Evolutionary conservation across 257 asterid genomes (phyloP), one percentile per base, ranked within the genome.

Genomic region (Solanum okadae): DNA sequence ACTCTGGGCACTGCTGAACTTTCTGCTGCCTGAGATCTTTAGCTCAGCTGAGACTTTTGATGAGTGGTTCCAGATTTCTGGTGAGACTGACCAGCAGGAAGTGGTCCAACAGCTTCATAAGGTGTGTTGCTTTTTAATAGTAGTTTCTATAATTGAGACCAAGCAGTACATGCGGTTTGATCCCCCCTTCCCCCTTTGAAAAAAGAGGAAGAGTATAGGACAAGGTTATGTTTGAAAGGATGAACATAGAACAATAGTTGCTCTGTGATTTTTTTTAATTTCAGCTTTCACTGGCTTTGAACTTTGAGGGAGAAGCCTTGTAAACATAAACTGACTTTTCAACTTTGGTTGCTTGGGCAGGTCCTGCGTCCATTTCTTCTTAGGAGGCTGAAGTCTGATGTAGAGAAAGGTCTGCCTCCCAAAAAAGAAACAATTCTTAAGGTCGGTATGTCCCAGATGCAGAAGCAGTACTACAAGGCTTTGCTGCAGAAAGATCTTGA

Each of bases 391-490:
- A 97, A 97, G 88, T 97, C 99, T 86, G 99, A 97, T 90, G 99
- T 97, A 40, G 99, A 97, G 94, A 97, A 97, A 93, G 99, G 99
- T 82, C 93, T 97, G 87, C 99, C 99, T 87, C 99, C 99, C 81
- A 97, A 97, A 93, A 97, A 97, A 88, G 99, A 97, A 93, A 97
- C 99, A 10, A 97, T 97, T 89, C 99, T 97, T 77, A 97, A 97
- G 93, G 99, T 97, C 86, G 99, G 99, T 38, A 97, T 97, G 99
- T 97, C 99, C 88, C 99, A 97, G 94, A 93, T 97, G 99, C 99
- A 97, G 92, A 97, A 97, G 94, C 98, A 96, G 59, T 96, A 93
- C 87, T 97, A 97, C 27, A 93, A 84, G 90, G 98, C 99, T 88
- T 92, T 97, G 93, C 92, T 97, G 90, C 99, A 97, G 94, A 97